Evolutionary conservation across 345 rosid genomes (phyloP).

Genomic region (Balakata baccata): DNA sequence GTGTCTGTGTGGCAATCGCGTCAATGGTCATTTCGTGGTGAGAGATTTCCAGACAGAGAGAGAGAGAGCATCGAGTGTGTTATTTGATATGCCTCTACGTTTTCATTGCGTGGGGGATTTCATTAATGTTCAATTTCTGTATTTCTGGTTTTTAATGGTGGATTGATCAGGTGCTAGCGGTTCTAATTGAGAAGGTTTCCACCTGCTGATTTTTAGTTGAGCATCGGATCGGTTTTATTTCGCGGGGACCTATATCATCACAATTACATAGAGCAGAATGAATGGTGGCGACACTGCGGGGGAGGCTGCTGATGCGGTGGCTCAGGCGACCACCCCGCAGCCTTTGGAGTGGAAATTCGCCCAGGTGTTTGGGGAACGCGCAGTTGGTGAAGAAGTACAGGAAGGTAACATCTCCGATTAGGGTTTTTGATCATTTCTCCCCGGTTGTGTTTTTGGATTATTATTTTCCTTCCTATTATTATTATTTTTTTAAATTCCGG

Average conservation of each 20-base stretch:
- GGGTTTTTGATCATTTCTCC: neutral
- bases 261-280: constrained; percentile 4
- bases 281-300: constrained; percentile 15
- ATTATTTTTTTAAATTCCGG: neutral
- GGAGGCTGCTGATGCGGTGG: constrained; percentile 3
- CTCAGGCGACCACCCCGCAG: constrained; percentile 8
- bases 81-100: neutral
- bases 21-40: neutral
- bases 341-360: constrained; percentile 33
- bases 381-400: constrained; percentile 34
- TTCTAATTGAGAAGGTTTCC: neutral
- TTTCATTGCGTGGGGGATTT: neutral
- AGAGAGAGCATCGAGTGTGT: neutral
- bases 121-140: constrained; percentile 9
- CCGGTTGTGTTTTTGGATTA: neutral
- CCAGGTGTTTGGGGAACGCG: constrained; percentile 32
- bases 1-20: constrained; percentile 2
- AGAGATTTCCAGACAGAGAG: neutral
- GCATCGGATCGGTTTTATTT: constrained; percentile 7
- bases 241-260: neutral
- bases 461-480: too few relatives aligned
- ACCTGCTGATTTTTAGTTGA: neutral
- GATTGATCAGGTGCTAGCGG: constrained; percentile 1
- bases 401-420: constrained; percentile 18
- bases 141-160: constrained; percentile 4